Base-by-base conservation (phyloP, 192 early-diverging fungal genomes). In the Chytriomyces hyalinus region DNA sequence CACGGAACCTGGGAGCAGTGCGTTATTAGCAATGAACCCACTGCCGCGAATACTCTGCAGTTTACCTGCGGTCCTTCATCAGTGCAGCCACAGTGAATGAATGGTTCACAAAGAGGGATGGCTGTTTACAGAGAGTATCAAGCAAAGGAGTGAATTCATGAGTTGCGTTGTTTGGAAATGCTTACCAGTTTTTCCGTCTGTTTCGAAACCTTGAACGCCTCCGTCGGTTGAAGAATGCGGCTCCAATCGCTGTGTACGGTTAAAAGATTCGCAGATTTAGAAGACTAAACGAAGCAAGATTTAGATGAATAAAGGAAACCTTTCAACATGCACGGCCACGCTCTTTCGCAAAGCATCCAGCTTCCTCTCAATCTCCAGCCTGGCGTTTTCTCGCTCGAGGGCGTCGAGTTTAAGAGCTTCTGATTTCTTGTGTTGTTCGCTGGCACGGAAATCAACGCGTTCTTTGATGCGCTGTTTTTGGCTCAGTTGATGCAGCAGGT, bases 41-140 rank as follows among this genome's bases (percentile, higher is more conserved):
- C 2, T 0, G 3, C 36, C 36, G 4, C 4, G 36, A 57, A 57
- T n/a, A n/a, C 53, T 4, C 53, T 57, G 53, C 13, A 36, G 20
- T 13, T 44, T 8, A 75, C 73, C 73, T 63, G 43, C 73, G 7
- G 22, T 75, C 73, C 50, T 75, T 75, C 73, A 75, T 75, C 22
- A 75, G 28, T 43, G 47, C 46, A 45, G 61, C 61, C 10, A 75
- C 73, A 28, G 73, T 44, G 44, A 51, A 75, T 6, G 51, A 49
- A 62, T 36, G 7, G n/a, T 65, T 65, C 9, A 49, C 49, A 65
- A 75, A 75, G 13, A 75, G 48, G 8, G 43, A 36, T 13, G 73
- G 73, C 73, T 75, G 49, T 17, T 26, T 59, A 26, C 3, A 36
- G 36, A 0, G 36, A 36, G 36, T 36, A 36, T 36, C 36, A 36